Evolutionary conservation across 2,329 filamentous ascomycete species (phyloP).

Genomic region (Aspergillus ruber): DNA sequence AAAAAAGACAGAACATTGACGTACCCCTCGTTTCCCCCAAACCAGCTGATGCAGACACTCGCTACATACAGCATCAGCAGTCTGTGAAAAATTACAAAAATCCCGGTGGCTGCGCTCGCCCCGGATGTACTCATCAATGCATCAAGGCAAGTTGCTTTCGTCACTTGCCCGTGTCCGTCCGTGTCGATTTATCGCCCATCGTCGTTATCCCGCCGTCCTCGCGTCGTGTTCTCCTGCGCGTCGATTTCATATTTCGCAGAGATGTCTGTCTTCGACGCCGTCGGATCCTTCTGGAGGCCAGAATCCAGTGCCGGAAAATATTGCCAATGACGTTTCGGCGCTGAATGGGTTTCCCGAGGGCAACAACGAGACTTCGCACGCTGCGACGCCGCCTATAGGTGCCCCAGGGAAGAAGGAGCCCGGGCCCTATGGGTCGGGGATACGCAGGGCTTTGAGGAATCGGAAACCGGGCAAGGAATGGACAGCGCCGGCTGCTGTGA

Average conservation of each 20-base stretch:
- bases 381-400: slow-evolving; percentile 9
- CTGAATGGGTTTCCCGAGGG: slow-evolving; percentile 8
- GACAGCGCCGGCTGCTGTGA: slow-evolving; percentile 14
- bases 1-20: no score
- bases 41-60: slow-evolving; percentile 11
- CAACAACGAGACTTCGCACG: slow-evolving; percentile 6
- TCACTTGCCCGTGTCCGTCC: slow-evolving; percentile 28
- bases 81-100: slow-evolving; percentile 5
- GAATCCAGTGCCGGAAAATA: slow-evolving; percentile 14
- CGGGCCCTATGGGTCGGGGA: slow-evolving; percentile 33
- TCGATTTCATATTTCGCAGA: slow-evolving; percentile 27
- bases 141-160: slow-evolving; percentile 28
- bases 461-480: slow-evolving; percentile 18
- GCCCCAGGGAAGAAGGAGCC: slow-evolving; percentile 17
- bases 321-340: slow-evolving; percentile 15
- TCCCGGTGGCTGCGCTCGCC: slow-evolving; percentile 21
- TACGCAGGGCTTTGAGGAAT: slow-evolving; percentile 34
- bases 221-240: slow-evolving; percentile 16
- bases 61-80: slow-evolving; percentile 13
- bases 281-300: slow-evolving; percentile 21
- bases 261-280: slow-evolving; percentile 21
- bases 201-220: slow-evolving; percentile 25
- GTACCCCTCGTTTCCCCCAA: neutral
- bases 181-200: slow-evolving; percentile 32
- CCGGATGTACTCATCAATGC: slow-evolving; percentile 36